Base-by-base conservation (phyloP, 1,139 yeast genomes). In the Kurtzmaniella natalensis region DNA sequence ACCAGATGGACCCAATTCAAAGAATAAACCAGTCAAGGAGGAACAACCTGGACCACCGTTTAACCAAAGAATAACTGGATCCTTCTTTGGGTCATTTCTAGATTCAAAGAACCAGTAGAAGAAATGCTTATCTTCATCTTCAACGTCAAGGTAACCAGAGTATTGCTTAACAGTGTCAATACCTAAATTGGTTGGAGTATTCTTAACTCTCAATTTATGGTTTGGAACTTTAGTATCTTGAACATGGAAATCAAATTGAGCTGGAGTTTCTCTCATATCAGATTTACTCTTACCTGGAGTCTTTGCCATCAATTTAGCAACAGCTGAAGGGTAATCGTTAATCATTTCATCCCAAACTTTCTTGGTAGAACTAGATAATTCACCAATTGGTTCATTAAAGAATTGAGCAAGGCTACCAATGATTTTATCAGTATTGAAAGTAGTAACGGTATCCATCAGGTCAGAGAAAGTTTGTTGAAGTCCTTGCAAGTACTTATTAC, bases 131-230 rank as follows among this genome's bases (percentile, higher is more conserved):
- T 83, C 94, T 46, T 81, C 84, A 37, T 81, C 88, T 41, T 76
- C 79, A 35, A 85, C 81, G 55, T 88, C 96, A 53, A 88, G 72
- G 59, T 88, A 88, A 37, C 96, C 96, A 29, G 94, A 76, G 55
- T 79, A 81, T 59, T 87, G 96, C 53, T 81, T 80, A 34, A 81
- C 88, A 28, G 68, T 64, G 60, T 88, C 96, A 41, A 88, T 59
- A 21, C 89, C 94, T 48, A 86, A 72, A 26, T 62, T 63, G 40
- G 68, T 69, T 10, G 86, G 84, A 28, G 70, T 63, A 18, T 70
- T 57, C 54, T 80, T 79, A 46, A 77, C 76, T 57, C 88, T 72
- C 60, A 81, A 70, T 42, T 70, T 59, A 55, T 80, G 80, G 55
- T 70, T 61, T 32, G 81, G 76, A 37, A 66, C 58, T 40, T 67